A percentile compares a stretch with the other conserved stretches of the same genome.
Conservation (phyloP, 352 stramenopile genomes). For the Pythium sukuiense region DNA sequence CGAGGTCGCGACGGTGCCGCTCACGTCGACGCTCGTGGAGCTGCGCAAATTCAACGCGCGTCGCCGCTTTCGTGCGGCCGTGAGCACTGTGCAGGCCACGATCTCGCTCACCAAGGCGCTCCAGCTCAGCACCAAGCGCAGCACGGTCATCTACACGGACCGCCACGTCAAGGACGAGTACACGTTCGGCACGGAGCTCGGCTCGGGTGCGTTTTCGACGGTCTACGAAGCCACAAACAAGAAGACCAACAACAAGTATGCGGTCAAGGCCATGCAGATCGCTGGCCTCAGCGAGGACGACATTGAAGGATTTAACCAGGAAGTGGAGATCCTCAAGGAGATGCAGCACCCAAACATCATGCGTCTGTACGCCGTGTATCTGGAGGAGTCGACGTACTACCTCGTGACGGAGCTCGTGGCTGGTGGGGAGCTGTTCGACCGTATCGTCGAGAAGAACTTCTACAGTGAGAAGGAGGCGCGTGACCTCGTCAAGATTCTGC, state of each 20-base stretch:
- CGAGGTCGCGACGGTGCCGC: conserved; percentile 63
- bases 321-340: conserved; percentile 59
- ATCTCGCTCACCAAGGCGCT: conserved; percentile 77
- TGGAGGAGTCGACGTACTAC: conserved; percentile 93
- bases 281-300: conserved; percentile 25
- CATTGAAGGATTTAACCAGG: conserved; percentile 34
- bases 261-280: conserved; percentile 57
- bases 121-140: conserved; percentile 35
- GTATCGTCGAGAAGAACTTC: conserved; percentile 88
- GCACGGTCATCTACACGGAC: conserved; percentile 31
- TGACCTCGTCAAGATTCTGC: conserved; percentile 75
- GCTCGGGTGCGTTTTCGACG: conserved; percentile 49
- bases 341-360: conserved; percentile 91
- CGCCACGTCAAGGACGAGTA: conserved; percentile 35
- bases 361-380: conserved; percentile 89
- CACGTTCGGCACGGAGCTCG: conserved; percentile 43
- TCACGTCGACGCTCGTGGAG: conserved; percentile 85
- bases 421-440: conserved; percentile 83
- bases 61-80: conserved; percentile 91
- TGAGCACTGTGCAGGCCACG: conserved; percentile 88
- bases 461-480: conserved; percentile 81
- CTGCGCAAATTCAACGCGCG: conserved; percentile 93
- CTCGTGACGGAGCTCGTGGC: conserved; percentile 97
- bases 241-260: conserved; percentile 41
- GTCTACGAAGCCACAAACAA: conserved; percentile 53